Evolutionary conservation across 1,139 yeast genomes (phyloP).

Genomic region (Protomyces arabidopsidicola): DNA sequence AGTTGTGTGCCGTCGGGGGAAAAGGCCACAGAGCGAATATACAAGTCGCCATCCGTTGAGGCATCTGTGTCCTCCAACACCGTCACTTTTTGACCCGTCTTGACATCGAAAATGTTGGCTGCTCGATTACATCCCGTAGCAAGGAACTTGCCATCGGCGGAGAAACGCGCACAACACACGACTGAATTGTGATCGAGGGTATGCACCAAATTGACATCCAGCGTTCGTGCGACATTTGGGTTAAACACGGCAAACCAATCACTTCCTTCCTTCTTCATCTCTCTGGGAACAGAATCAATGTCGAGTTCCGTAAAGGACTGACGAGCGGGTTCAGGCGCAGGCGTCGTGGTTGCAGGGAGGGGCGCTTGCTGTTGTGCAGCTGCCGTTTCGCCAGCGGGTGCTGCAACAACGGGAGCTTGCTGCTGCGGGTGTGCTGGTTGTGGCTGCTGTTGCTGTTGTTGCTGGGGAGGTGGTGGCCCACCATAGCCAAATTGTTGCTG

Average conservation of each 20-base stretch:
- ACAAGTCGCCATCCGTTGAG: constrained; percentile 63
- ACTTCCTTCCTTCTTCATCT: constrained; percentile 71
- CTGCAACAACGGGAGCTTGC: constrained; percentile 28
- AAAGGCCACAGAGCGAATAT: constrained; percentile 91
- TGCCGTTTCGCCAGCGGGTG: constrained; percentile 33
- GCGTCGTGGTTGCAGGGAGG: constrained; percentile 9
- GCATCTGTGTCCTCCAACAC: constrained; percentile 72
- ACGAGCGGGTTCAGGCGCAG: constrained; percentile 16
- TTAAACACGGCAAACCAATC: constrained; percentile 89
- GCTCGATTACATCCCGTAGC: constrained; percentile 98
- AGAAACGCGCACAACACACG: constrained; percentile 93
- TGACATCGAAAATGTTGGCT: constrained; percentile 89
- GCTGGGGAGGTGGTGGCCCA: constrained; percentile 1
- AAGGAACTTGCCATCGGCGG: constrained; percentile 83
- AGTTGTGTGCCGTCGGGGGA: constrained; percentile 93
- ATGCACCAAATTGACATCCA: constrained; percentile 84
- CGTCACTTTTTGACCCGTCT: constrained; percentile 86
- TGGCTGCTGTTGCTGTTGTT: constrained; percentile 7
- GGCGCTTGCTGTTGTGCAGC: constrained; percentile 21
- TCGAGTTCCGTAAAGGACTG: constrained; percentile 20
- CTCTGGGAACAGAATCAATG: constrained; percentile 34
- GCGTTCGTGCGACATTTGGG: constrained; percentile 69
- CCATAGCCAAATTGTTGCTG: constrained; percentile 29
- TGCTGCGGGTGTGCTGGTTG: constrained; percentile 9
- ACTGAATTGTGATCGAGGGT: constrained; percentile 89